Base-by-base conservation (phyloP, 1,284 basidiomycete species). In the Melampsora americana region DNA sequence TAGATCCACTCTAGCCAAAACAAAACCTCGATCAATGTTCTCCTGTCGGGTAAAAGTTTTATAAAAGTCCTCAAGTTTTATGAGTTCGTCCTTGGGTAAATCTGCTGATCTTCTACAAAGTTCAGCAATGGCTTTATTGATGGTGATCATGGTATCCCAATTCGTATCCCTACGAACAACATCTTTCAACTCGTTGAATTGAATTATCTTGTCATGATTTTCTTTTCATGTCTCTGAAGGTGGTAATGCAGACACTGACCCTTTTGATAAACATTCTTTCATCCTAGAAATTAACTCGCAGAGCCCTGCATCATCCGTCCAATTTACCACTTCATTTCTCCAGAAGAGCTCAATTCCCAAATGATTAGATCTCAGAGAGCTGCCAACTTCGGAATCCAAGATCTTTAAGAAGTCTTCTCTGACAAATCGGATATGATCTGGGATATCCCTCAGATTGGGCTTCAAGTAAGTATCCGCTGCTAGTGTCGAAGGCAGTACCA, bases 351-450 rank as follows among this genome's bases (percentile, higher is more conserved):
- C 72, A 23, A 74, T 53, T 44, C 59, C 61, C 20, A 74, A 59
- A 67, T 74, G 46, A 26, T 74, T 66, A 16, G 20, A 59, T 61
- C 65, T 74, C 44, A 74, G 59, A 20, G 39, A 46, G 18, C 35
- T 61, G 61, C 72, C 72, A 28, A 74, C 23, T 35, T 44, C 39
- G 12, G 59, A 65, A 20, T 72, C 62, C 26, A 72, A 72, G 32
- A 72, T 65, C 65, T 65, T 56, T 35, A 72, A 72, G 32, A 65
- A 72, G 44, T 72, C 70, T n/a, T 72, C 70, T 50, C 70, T 65
- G 6, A 53, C 61, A n/a, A 53, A n/a, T 9, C 39, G 66, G n/a
- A 66, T 66, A 35, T 72, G 62, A 35, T 66, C 61, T 14, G 70
- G 62, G 39, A 66, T 32, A 53, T 66, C 46, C 42, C 61, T 61